These are phyloP conservation scores for Suillus fuscotomentosus DNA, from an alignment of 768 basidiomycete species.

Conservation along the genomic window DNA sequence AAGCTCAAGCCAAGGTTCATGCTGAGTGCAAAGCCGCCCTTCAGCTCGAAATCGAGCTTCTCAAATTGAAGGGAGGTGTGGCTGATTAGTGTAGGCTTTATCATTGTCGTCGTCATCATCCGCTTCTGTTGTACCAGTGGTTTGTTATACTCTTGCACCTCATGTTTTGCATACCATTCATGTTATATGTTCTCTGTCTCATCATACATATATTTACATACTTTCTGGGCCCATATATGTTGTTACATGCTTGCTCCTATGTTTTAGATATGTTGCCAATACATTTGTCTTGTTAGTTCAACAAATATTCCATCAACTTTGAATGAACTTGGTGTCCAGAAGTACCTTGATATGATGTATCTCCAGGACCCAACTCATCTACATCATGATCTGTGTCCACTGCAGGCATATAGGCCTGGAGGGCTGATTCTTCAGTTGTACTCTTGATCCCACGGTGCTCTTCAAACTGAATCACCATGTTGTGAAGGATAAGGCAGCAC, in stretches of 20 bases:
- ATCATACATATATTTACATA: background rate
- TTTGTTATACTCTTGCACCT: background rate
- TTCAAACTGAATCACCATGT: background rate
- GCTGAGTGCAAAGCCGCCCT: background rate
- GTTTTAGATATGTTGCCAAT: background rate
- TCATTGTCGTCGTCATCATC: too few relatives aligned
- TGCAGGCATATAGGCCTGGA: background rate
- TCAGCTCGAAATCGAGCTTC: background rate
- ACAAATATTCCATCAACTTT: background rate
- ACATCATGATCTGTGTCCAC: background rate
- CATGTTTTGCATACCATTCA: too few relatives aligned
- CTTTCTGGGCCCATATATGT: too few relatives aligned
- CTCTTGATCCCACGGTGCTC: background rate
- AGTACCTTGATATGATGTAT: background rate
- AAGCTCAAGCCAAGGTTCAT: background rate
- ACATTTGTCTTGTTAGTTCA: background rate
- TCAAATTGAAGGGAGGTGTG: background rate
- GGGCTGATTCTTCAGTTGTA: background rate
- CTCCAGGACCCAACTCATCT: background rate
- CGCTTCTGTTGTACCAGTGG: too few relatives aligned
- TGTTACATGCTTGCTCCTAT: background rate
- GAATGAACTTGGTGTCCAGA: background rate
- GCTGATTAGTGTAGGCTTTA: background rate
- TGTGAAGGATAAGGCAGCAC: conserved; percentile 6
- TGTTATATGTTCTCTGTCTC: too few relatives aligned